These are phyloP conservation scores for Xylaria flabelliformis DNA, from an alignment of 495 filamentous ascomycete species.

Conservation along the genomic window DNA sequence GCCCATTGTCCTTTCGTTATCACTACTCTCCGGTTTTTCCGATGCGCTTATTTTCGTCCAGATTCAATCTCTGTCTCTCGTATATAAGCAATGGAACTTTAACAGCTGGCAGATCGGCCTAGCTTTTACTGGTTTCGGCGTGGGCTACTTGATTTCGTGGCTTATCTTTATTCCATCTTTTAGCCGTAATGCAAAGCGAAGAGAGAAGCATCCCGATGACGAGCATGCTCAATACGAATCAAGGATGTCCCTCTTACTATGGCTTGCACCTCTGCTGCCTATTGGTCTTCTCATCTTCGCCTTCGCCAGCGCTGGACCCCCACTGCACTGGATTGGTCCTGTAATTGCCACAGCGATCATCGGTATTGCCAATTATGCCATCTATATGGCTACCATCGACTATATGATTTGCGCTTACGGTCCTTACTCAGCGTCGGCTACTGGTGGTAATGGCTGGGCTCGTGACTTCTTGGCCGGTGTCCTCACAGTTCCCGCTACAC, in stretches of 20 bases:
- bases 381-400: constrained; percentile 84
- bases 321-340: constrained; percentile 68
- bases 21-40: constrained; percentile 76
- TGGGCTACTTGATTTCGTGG: constrained; percentile 72
- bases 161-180: constrained; percentile 69
- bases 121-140: constrained; percentile 67
- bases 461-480: constrained; percentile 88
- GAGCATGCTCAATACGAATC: constrained; percentile 68
- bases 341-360: constrained; percentile 66
- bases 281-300: constrained; percentile 77
- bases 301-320: constrained; percentile 69
- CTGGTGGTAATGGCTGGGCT: constrained; percentile 73
- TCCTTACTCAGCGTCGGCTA: constrained; percentile 78
- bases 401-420: constrained; percentile 86
- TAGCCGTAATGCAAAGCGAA: constrained; percentile 60
- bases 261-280: constrained; percentile 68
- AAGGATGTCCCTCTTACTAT: constrained; percentile 66
- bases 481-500: constrained; percentile 75
- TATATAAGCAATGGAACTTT: constrained; percentile 72
- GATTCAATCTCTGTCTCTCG: constrained; percentile 69
- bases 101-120: constrained; percentile 61
- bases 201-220: constrained; percentile 58
- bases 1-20: constrained; percentile 76
- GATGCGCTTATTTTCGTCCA: constrained; percentile 84
- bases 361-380: constrained; percentile 72